phyloP scores from a whole-genome alignment of 768 basidiomycete species.

The Phylloporus scabripes region DNA sequence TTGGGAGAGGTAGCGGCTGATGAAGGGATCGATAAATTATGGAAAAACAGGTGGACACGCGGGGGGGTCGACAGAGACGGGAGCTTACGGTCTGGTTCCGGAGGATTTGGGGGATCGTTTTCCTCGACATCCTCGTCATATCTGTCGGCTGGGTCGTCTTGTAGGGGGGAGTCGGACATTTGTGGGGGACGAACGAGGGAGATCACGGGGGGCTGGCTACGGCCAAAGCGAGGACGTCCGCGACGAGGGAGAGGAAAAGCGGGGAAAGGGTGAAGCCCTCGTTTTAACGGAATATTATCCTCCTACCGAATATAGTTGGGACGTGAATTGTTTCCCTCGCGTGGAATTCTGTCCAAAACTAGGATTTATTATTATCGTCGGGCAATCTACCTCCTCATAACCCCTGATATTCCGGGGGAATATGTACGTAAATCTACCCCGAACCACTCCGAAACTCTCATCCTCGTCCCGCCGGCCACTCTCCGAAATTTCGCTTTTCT shows the following conservation, averaged over 20 bases:
- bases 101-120: slow-evolving; percentile 38
- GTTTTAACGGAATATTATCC: slow-evolving; percentile 72
- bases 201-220: slow-evolving; percentile 23
- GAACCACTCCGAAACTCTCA: slow-evolving; percentile 27
- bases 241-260: slow-evolving; percentile 46
- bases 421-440: slow-evolving; percentile 52
- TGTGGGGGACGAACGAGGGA: slow-evolving; percentile 17
- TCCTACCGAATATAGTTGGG: slow-evolving; percentile 67
- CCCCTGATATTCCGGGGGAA: slow-evolving; percentile 55
- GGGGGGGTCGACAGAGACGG: slow-evolving; percentile 10
- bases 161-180: slow-evolving; percentile 62
- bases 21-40: slow-evolving; percentile 17
- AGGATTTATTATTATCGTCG: slow-evolving; percentile 54
- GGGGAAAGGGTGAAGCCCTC: slow-evolving; percentile 60
- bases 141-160: slow-evolving; percentile 51
- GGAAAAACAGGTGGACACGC: slow-evolving; percentile 15
- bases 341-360: slow-evolving; percentile 54
- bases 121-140: slow-evolving; percentile 55
- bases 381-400: slow-evolving; percentile 46
- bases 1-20: slow-evolving; percentile 38
- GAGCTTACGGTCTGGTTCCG: slow-evolving; percentile 29
- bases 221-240: slow-evolving; percentile 25
- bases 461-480: slow-evolving; percentile 16
- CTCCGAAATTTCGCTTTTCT: not conserved
- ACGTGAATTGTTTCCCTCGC: slow-evolving; percentile 63